Percentiles rank a stretch among this genome's conserved stretches.
These are phyloP conservation scores for Fraxinus platypoda DNA, from an alignment of 305 asterid species.

Conservation along the genomic window DNA sequence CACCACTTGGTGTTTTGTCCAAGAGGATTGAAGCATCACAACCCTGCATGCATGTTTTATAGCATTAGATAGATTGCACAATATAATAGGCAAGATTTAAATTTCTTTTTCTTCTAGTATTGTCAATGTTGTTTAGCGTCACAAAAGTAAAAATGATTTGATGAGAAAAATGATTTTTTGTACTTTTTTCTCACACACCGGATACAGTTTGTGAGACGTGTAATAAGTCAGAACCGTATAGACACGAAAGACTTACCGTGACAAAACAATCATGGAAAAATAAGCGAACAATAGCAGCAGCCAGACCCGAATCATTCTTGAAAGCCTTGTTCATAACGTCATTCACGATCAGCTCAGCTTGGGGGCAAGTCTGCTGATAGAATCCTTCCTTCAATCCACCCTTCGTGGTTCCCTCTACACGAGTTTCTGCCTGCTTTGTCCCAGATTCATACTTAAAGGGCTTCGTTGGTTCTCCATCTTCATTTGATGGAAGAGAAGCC, in stretches of 20 bases:
- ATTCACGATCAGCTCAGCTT: conserved; percentile 45
- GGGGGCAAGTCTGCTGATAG: conserved; percentile 49
- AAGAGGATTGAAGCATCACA: conserved; percentile 64
- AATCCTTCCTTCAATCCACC: conserved; percentile 36
- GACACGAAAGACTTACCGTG: conserved; percentile 32
- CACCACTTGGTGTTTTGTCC: conserved; percentile 46
- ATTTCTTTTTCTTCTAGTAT: neutral
- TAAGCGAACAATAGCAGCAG: conserved; percentile 53
- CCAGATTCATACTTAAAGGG: neutral
- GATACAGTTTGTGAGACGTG: neutral
- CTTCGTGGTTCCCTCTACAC: neutral
- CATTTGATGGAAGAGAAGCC: neutral
- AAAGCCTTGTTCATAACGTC: conserved; percentile 32
- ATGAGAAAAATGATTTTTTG: neutral
- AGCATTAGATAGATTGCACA: neutral
- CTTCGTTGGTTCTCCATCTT: neutral
- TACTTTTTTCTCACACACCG: neutral
- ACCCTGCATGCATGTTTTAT: conserved; percentile 38
- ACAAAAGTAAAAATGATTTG: neutral
- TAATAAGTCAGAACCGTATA: neutral
- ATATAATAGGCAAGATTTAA: neutral
- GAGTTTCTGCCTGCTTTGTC: neutral
- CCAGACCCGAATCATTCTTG: conserved; percentile 36
- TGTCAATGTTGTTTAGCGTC: neutral
- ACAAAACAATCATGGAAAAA: conserved; percentile 64